Conservation (phyloP, 192 early-diverging fungal species). For the Backusella tarrabulga region DNA sequence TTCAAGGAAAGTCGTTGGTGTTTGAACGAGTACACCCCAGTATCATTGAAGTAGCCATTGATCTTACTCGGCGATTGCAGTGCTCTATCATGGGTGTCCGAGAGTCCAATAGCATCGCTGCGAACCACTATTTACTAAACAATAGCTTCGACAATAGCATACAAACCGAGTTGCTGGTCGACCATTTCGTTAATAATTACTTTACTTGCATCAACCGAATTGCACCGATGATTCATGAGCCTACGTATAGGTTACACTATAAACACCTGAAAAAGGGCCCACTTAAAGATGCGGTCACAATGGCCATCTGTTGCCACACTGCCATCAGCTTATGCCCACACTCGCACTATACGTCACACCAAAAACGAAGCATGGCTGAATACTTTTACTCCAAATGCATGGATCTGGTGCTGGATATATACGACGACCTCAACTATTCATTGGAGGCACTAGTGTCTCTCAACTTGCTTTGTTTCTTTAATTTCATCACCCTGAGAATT, state of each 20-base stretch:
- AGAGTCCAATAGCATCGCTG: neutral
- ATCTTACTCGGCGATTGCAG: neutral
- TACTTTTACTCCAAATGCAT: conserved; percentile 1
- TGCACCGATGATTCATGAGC: conserved; percentile 4
- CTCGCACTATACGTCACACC: neutral
- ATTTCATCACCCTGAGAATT: neutral
- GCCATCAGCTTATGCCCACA: neutral
- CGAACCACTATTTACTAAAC: neutral
- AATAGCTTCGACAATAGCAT: neutral
- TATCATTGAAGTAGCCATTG: neutral
- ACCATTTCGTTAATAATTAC: neutral
- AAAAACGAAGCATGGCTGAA: conserved; percentile 10
- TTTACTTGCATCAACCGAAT: conserved; percentile 2
- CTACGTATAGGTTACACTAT: conserved; percentile 6
- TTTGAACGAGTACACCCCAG: neutral
- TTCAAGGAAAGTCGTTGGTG: neutral
- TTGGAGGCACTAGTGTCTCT: conserved; percentile 1
- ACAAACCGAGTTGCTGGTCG: neutral
- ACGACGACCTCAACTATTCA: neutral
- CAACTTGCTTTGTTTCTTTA: neutral
- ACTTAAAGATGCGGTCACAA: conserved; percentile 10
- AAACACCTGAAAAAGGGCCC: neutral
- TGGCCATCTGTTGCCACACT: neutral
- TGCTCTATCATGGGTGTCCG: neutral
- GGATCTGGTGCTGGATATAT: neutral